These are phyloP conservation scores for Ramaria sp. DNA, from an alignment of 768 basidiomycete species.

Conservation along the genomic window DNA sequence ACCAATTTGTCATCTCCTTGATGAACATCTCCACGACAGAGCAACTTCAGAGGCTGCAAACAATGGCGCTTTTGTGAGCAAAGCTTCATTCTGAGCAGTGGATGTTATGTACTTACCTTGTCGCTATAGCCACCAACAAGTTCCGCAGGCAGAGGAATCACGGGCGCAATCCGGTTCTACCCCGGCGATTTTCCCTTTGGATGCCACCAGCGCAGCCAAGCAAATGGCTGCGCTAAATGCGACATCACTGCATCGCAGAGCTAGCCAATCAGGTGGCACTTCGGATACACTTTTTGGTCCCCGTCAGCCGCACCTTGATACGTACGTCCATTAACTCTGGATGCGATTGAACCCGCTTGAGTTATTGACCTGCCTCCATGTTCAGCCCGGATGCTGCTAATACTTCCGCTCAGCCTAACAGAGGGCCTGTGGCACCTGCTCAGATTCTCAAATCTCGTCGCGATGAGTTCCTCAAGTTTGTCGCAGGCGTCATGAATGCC, in stretches of 20 bases:
- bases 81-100: neutral
- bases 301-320: constrained; percentile 3
- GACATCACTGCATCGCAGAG: constrained; percentile 30
- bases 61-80: neutral
- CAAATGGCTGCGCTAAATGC: constrained; percentile 67
- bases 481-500: constrained; percentile 48
- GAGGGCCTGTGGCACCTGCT: constrained; percentile 25
- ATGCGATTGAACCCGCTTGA: neutral
- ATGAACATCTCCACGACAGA: neutral
- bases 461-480: constrained; percentile 45
- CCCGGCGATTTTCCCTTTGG: constrained; percentile 23
- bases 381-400: neutral
- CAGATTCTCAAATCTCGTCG: constrained; percentile 40
- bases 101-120: neutral
- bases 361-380: neutral
- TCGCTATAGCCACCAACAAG: neutral
- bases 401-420: constrained; percentile 26
- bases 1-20: neutral
- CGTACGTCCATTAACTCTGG: neutral
- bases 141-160: constrained; percentile 1
- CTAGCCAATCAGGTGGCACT: constrained; percentile 44
- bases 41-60: neutral
- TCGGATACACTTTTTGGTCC: constrained; percentile 54
- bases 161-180: constrained; percentile 9
- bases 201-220: constrained; percentile 59